A percentile compares a stretch with the other conserved stretches of the same genome.
These are phyloP conservation scores for Helotiales sp. DNA, from an alignment of 2,329 filamentous ascomycete species.

Conservation along the genomic window DNA sequence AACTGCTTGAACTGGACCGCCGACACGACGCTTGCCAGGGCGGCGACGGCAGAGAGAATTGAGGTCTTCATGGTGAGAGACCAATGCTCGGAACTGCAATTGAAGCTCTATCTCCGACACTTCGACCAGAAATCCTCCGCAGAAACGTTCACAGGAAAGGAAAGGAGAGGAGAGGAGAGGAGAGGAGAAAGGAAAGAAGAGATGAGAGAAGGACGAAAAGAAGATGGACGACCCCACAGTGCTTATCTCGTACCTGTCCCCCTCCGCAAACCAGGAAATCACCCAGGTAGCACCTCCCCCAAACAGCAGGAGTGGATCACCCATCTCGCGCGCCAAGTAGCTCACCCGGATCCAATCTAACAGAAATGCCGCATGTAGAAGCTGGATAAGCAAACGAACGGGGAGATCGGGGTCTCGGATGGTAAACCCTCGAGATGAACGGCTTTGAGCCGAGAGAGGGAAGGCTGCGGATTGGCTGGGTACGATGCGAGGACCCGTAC, in stretches of 20 bases:
- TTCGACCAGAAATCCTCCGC: not conserved
- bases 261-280: not conserved
- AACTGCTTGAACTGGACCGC: constrained; percentile 22
- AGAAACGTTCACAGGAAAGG: constrained; percentile 6
- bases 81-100: constrained; percentile 4
- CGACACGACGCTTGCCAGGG: constrained; percentile 18
- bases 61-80: constrained; percentile 28
- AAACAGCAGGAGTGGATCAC: constrained; percentile 13
- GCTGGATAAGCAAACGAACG: constrained; percentile 4
- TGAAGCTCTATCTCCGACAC: constrained; percentile 6
- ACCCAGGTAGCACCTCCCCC: constrained; percentile 8
- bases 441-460: not conserved
- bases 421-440: not conserved
- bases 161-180: not conserved
- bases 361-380: constrained; percentile 8
- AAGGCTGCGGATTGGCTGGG: not conserved
- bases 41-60: constrained; percentile 24
- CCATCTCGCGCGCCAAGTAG: not conserved
- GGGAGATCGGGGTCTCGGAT: not conserved
- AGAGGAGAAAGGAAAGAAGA: not conserved
- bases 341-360: not conserved
- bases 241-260: not conserved
- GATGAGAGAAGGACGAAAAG: not conserved
- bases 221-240: not conserved
- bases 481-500: too few relatives aligned